phyloP scores from a whole-genome alignment of 768 basidiomycete species.

The Exidia glandulosa region DNA sequence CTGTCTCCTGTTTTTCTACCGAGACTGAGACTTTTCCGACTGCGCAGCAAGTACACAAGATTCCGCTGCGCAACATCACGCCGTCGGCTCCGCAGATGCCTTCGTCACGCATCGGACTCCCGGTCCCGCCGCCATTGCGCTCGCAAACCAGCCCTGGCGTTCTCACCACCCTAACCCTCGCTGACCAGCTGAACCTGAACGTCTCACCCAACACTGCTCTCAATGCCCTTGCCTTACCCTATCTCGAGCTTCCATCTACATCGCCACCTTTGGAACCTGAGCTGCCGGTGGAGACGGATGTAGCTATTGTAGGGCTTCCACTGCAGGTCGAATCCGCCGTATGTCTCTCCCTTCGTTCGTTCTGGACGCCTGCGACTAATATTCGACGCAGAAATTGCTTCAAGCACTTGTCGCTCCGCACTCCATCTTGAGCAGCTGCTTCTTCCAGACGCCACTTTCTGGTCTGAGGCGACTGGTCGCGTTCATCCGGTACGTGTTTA shows the following conservation, averaged over 20 bases:
- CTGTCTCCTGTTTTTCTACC: conserved; percentile 6
- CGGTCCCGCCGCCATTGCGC: conserved; percentile 9
- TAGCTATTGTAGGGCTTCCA: conserved; percentile 37
- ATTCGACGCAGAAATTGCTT: conserved; percentile 35
- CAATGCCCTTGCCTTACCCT: not conserved
- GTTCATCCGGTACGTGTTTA: conserved; percentile 52
- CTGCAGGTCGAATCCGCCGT: conserved; percentile 59
- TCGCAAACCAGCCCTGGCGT: conserved; percentile 10
- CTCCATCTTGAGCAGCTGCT: conserved; percentile 61
- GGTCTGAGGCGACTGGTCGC: conserved; percentile 71
- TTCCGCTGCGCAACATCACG: conserved; percentile 57
- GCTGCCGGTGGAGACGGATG: not conserved
- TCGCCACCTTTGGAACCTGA: not conserved
- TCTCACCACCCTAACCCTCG: not conserved
- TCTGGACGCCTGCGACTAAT: not conserved
- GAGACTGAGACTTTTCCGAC: conserved; percentile 1
- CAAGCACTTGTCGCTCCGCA: conserved; percentile 56
- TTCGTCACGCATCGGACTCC: conserved; percentile 8
- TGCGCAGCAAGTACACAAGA: conserved; percentile 62
- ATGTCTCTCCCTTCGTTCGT: conserved; percentile 10
- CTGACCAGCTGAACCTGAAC: not conserved
- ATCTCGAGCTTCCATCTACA: not conserved
- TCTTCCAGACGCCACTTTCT: conserved; percentile 70
- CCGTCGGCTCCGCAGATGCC: conserved; percentile 13
- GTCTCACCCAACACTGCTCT: not conserved